A percentile compares a stretch with the other conserved stretches of the same genome.
These are phyloP conservation scores for Neurospora sp. DNA, from an alignment of 495 filamentous ascomycete genomes.

Conservation along the genomic window DNA sequence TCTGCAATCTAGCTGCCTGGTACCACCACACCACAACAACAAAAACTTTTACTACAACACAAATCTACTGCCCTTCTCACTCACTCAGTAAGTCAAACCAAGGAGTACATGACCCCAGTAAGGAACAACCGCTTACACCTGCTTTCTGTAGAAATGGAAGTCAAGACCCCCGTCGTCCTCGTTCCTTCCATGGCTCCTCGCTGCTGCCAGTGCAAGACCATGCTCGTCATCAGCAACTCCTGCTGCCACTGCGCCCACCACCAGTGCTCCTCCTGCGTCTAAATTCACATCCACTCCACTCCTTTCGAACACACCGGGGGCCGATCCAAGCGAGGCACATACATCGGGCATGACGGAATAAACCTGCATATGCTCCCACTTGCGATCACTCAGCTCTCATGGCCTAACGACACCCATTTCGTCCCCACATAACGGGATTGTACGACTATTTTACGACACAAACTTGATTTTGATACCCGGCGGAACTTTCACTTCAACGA, in stretches of 20 bases:
- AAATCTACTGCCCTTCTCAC: background rate
- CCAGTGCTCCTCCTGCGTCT: slow-evolving; percentile 33
- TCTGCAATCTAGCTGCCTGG: background rate
- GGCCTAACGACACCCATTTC: background rate
- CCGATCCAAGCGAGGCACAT: background rate
- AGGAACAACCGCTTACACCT: background rate
- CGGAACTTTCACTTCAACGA: background rate
- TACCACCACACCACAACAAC: background rate
- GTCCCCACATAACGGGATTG: background rate
- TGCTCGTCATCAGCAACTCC: slow-evolving; percentile 37
- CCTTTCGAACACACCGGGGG: background rate
- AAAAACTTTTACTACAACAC: background rate
- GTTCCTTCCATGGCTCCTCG: slow-evolving; percentile 14
- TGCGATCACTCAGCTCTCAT: background rate
- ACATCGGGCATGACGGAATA: background rate
- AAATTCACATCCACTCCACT: slow-evolving; percentile 2
- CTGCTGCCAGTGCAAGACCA: slow-evolving; percentile 37
- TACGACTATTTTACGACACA: background rate
- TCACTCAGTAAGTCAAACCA: background rate
- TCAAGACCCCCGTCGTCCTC: background rate
- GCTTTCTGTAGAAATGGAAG: background rate
- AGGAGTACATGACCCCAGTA: background rate
- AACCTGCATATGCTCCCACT: background rate
- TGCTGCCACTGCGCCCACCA: slow-evolving; percentile 34
- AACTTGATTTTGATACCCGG: background rate